Conservation (phyloP, 371 early-diverging fungal species). For the Saksenaea vasiformis region DNA sequence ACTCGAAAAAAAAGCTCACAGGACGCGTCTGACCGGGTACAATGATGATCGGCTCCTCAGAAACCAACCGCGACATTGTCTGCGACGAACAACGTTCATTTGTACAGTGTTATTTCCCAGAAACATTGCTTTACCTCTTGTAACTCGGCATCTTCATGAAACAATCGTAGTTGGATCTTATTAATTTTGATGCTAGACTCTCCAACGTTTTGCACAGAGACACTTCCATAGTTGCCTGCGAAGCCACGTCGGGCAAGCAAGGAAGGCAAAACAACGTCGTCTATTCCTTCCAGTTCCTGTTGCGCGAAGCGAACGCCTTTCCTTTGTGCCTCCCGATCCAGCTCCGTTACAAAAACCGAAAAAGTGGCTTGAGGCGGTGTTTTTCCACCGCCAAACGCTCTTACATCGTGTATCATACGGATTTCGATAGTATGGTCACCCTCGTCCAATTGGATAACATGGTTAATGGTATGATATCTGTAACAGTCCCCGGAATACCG, state of each 20-base stretch:
- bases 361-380: conserved; percentile 50
- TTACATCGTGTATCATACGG: conserved; percentile 62
- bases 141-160: not conserved
- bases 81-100: not conserved
- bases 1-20: conserved; percentile 16
- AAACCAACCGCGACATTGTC: not conserved
- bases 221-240: conserved; percentile 22
- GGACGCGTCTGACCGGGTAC: conserved; percentile 17
- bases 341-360: conserved; percentile 5
- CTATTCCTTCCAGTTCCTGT: not conserved
- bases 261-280: conserved; percentile 22
- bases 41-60: not conserved
- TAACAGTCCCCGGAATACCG: conserved; percentile 51
- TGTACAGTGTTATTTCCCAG: not conserved
- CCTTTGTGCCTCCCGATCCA: not conserved
- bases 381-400: conserved; percentile 61
- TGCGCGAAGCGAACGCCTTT: not conserved
- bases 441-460: conserved; percentile 33
- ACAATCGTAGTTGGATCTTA: not conserved
- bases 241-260: conserved; percentile 20
- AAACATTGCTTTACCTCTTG: not conserved
- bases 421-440: conserved; percentile 57
- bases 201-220: conserved; percentile 23
- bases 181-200: not conserved
- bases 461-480: conserved; percentile 37